Evolutionary conservation across 2,329 filamentous ascomycete species (phyloP).

Genomic region (Stachybotrys chartarum): DNA sequence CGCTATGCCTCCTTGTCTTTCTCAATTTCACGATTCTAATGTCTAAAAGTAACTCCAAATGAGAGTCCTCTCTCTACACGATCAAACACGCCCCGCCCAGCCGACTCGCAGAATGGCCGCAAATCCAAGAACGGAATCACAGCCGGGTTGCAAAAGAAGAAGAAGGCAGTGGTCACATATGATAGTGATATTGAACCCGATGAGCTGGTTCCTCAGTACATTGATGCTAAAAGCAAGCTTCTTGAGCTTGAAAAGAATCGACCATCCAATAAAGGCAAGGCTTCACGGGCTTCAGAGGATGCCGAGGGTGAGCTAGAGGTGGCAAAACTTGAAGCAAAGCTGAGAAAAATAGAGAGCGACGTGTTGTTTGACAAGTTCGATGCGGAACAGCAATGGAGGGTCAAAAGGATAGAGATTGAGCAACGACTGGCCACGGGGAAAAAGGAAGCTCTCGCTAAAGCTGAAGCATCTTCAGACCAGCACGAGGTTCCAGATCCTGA

Average conservation of each 20-base stretch:
- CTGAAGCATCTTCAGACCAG: conserved; percentile 8
- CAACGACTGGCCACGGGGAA: conserved; percentile 50
- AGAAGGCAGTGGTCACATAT: conserved; percentile 41
- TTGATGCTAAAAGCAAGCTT: conserved; percentile 65
- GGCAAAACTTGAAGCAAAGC: conserved; percentile 63
- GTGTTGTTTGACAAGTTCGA: conserved; percentile 63
- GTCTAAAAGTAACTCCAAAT: conserved; percentile 34
- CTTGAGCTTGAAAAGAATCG: conserved; percentile 48
- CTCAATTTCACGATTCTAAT: conserved; percentile 4
- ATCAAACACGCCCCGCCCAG: conserved; percentile 38
- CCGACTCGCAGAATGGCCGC: conserved; percentile 14
- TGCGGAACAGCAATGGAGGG: conserved; percentile 60
- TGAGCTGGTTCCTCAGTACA: conserved; percentile 65
- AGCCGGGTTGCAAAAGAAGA: conserved; percentile 20
- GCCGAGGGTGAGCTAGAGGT: conserved; percentile 37
- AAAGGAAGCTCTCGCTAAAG: conserved; percentile 21
- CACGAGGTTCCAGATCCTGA: conserved; percentile 12
- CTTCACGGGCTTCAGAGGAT: conserved; percentile 9
- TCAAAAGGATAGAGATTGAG: conserved; percentile 51
- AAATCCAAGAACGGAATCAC: conserved; percentile 26
- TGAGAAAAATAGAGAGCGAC: conserved; percentile 71
- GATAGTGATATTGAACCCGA: conserved; percentile 71
- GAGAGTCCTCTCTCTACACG: conserved; percentile 45
- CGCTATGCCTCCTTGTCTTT: background rate
- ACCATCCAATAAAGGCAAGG: conserved; percentile 10